Evolutionary conservation across 2,329 filamentous ascomycete species (phyloP).

Genomic region (Sporothrix brasiliensis): DNA sequence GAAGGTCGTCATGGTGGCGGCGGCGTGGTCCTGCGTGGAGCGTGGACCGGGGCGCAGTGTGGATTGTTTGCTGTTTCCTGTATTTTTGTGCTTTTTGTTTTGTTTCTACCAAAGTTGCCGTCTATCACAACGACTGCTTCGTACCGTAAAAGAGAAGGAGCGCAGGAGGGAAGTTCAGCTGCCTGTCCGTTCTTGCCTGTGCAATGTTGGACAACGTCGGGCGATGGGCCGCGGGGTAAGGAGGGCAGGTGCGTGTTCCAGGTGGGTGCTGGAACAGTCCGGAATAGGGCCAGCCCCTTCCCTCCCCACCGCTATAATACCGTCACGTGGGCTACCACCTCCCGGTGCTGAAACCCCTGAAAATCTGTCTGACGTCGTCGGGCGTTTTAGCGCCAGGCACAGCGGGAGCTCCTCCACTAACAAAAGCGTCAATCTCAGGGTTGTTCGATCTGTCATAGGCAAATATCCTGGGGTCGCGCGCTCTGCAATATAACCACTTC

Average conservation of each 20-base stretch:
- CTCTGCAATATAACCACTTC: too few relatives aligned
- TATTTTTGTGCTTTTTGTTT: background rate
- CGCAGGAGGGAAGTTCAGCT: background rate
- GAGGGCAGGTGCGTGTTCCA: constrained; percentile 18
- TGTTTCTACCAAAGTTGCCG: background rate
- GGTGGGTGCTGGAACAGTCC: constrained; percentile 16
- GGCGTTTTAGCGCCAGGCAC: constrained; percentile 28
- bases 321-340: constrained; percentile 20
- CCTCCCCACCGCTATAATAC: background rate
- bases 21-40: background rate
- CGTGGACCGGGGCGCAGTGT: background rate
- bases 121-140: background rate
- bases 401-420: background rate
- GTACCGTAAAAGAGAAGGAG: constrained; percentile 10
- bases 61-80: background rate
- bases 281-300: constrained; percentile 5
- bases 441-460: background rate
- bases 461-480: background rate
- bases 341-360: constrained; percentile 21
- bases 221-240: constrained; percentile 22
- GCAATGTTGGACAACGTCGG: background rate
- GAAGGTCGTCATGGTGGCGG: constrained; percentile 44
- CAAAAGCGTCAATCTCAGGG: background rate
- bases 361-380: constrained; percentile 22
- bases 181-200: background rate